These are phyloP conservation scores for Glycyrrhiza uralensis DNA, from an alignment of 306 rosid genomes.

Conservation along the genomic window DNA sequence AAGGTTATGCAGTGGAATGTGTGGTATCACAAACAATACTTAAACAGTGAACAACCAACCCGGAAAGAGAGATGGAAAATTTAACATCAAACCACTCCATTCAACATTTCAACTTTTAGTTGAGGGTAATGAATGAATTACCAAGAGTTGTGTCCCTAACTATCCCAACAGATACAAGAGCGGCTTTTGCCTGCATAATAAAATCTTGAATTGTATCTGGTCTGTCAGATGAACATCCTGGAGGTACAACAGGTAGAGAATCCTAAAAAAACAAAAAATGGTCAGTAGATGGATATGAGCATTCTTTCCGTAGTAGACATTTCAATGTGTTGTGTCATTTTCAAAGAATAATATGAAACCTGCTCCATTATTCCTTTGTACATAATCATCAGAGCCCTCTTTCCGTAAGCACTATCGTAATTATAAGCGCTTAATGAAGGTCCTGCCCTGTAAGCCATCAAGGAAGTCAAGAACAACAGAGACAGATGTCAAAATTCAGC, in stretches of 20 bases:
- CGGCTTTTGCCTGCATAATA: constrained; percentile 73
- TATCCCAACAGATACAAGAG: constrained; percentile 92
- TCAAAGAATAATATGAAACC: constrained; percentile 47
- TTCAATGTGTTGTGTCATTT: not conserved
- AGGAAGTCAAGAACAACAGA: constrained; percentile 31
- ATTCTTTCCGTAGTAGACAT: not conserved
- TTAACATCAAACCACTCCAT: constrained; percentile 2
- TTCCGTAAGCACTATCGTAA: constrained; percentile 94
- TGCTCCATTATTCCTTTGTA: constrained; percentile 95
- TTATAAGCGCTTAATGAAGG: constrained; percentile 86
- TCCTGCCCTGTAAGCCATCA: constrained; percentile 76
- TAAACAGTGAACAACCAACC: not conserved
- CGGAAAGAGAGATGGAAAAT: not conserved
- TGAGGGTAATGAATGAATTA: constrained; percentile 31
- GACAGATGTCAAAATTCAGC: constrained; percentile 26
- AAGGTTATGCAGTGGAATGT: constrained; percentile 4
- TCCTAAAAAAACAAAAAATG: constrained; percentile 60
- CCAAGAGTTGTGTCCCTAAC: constrained; percentile 70
- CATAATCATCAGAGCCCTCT: constrained; percentile 79
- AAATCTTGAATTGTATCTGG: constrained; percentile 76
- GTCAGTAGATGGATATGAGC: constrained; percentile 31
- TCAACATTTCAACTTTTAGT: not conserved
- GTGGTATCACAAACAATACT: not conserved
- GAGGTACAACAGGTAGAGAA: constrained; percentile 84
- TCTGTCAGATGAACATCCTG: constrained; percentile 79